phyloP scores from a whole-genome alignment of 1,139 yeast genomes.

The Candida sp. region DNA sequence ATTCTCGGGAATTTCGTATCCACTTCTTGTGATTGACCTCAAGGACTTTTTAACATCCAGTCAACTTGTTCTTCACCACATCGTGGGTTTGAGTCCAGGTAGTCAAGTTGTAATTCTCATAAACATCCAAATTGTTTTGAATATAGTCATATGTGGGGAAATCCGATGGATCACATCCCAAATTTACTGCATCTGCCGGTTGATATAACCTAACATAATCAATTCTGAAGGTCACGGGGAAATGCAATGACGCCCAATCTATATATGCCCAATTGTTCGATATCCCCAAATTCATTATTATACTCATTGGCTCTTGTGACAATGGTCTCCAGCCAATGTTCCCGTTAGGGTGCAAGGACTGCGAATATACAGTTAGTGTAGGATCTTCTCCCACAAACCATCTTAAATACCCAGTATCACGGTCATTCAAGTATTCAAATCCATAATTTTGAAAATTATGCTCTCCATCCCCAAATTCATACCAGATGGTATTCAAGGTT shows the following conservation, averaged over 20 bases:
- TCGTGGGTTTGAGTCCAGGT: slow-evolving; percentile 60
- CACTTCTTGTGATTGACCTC: too few relatives aligned
- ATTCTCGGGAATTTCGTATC: too few relatives aligned
- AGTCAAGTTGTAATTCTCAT: slow-evolving; percentile 60
- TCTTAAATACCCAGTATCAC: slow-evolving; percentile 64
- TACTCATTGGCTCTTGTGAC: slow-evolving; percentile 86
- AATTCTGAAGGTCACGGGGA: slow-evolving; percentile 66
- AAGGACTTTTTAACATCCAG: not conserved
- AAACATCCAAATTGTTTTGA: slow-evolving; percentile 58
- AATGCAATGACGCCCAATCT: slow-evolving; percentile 68
- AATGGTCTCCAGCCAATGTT: slow-evolving; percentile 74
- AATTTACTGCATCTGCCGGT: slow-evolving; percentile 46
- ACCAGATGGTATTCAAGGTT: slow-evolving; percentile 72
- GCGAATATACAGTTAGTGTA: slow-evolving; percentile 59
- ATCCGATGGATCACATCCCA: slow-evolving; percentile 75
- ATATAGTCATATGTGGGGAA: slow-evolving; percentile 78
- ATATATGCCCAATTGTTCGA: slow-evolving; percentile 84
- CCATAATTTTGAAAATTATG: slow-evolving; percentile 68
- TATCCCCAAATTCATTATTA: slow-evolving; percentile 74
- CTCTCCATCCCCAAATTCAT: slow-evolving; percentile 49
- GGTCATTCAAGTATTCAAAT: slow-evolving; percentile 71
- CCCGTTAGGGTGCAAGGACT: slow-evolving; percentile 77
- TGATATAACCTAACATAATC: slow-evolving; percentile 83
- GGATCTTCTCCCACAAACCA: slow-evolving; percentile 81
- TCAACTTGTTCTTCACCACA: slow-evolving; percentile 46